Evolutionary conservation across 768 basidiomycete genomes (phyloP), one percentile per base, ranked within the genome.

Genomic region (Agaricus subrufescens): DNA sequence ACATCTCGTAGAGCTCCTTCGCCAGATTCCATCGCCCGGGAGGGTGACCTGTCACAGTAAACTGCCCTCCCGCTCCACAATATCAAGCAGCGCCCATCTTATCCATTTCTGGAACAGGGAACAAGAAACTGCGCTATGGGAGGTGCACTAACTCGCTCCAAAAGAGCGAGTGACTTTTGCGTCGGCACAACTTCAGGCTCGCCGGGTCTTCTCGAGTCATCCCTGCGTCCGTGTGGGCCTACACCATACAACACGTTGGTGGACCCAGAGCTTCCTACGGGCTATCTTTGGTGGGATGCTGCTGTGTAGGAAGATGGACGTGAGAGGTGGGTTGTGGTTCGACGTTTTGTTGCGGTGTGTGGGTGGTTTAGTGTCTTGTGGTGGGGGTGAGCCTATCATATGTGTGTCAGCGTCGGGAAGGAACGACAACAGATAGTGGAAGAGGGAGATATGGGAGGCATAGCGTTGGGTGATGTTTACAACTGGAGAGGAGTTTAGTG

Each of bases 101-200:
- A 40, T 52, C 50, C 50, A 52, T 43, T 52, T 26, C 50, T 52
- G 50, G 50, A 52, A 52, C 50, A 52, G 50, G 40, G 50, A 52
- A 40, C n/a, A 19, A 25, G 19, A 6, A 46, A 42, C 40, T 31
- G 23, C 10, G 26, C 26, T 29, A 14, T 52, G 50, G n/a, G 50
- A 52, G 50, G 39, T 52, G 50, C 50, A 14, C 14, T 19, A 15
- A 19, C 40, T 34, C 39, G 19, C n/a, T 4, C 15, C 29, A 15
- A 9, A 8, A 11, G 34, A 27, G 46, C 30, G 27, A n/a, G 26
- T 19, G 11, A 29, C n/a, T 27, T 19, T 19, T 30, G 26, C 15
- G 40, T 31, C 30, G 46, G 46, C 46, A 30, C 39, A 27, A 34
- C 29, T 42, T 52, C 39, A 44, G 50, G 50, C 50, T 25, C 50